Percentiles rank a stretch among this genome's conserved stretches.
Evolutionary conservation across 164 flowering plant genomes (phyloP).

Genomic region (grape (Vitis vinifera)): DNA sequence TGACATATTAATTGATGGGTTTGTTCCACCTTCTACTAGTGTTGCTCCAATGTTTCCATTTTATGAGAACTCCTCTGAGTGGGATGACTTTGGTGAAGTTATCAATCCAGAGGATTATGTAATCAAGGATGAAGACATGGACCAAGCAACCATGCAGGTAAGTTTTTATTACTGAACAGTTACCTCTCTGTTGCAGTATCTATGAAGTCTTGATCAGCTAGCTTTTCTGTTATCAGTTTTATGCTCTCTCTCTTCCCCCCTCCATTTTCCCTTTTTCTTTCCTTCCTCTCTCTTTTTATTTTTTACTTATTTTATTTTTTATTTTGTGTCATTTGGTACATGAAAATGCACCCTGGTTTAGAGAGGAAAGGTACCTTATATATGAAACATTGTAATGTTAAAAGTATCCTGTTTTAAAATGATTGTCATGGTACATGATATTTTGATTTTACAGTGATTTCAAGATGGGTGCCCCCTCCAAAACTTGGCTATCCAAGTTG

Average conservation of each 20-base stretch:
- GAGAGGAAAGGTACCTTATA: background rate
- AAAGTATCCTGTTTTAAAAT: background rate
- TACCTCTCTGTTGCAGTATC: background rate
- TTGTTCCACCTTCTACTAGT: constrained; percentile 76
- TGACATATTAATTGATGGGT: constrained; percentile 88
- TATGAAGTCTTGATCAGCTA: background rate
- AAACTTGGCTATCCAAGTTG: background rate
- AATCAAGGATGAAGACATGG: constrained; percentile 81
- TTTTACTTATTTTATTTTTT: too few relatives aligned
- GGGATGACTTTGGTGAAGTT: constrained; percentile 99
- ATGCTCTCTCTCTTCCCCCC: background rate
- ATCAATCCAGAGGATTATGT: constrained; percentile 95
- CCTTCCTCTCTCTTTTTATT: too few relatives aligned
- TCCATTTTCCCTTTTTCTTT: background rate
- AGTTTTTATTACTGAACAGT: constrained; percentile 19
- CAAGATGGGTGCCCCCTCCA: too few relatives aligned
- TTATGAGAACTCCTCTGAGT: constrained; percentile 72
- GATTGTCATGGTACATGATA: too few relatives aligned
- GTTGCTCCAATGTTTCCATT: constrained; percentile 95
- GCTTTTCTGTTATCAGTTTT: background rate
- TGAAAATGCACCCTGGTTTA: background rate
- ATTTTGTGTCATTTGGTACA: too few relatives aligned
- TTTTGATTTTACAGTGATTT: background rate
- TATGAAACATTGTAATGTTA: background rate
- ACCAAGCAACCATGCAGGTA: constrained; percentile 52